Evolutionary conservation across 2,329 filamentous ascomycete genomes (phyloP), one percentile per base, ranked within the genome.

Genomic region (Metarhizium humberi): DNA sequence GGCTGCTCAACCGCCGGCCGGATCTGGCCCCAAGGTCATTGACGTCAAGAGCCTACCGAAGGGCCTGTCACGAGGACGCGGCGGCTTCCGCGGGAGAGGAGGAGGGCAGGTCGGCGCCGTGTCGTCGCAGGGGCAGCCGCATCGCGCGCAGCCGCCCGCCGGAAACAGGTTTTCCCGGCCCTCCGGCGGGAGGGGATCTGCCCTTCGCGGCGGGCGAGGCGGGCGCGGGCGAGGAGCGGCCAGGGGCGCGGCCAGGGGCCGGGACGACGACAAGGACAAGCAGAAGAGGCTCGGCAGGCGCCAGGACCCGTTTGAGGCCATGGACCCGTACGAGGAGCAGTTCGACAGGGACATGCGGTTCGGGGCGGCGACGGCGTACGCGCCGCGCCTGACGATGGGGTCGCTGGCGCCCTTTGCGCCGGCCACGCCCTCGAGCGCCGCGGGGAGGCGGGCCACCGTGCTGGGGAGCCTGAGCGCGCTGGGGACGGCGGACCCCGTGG

Each of bases 1-100:
- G 6, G 43, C 46, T 30, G 42, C 42, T 3, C 42, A 18, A 20
- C 34, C 45, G 36, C 56, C 52, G 6, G 50, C 59, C 32, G 30
- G 56, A 16, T 60, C 61, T 14, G 58, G 59, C 40, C 66, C 69
- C 29, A 72, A 68, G 56, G 63, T 76, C 16, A 65, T 77, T 50
- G 71, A 73, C 55, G 61, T 76, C 54, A 67, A 64, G 55, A 73
- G 63, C 55, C 62, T 75, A 13, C 72, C 70, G 6, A 58, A 65
- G 40, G 67, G 69, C 20, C 34, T 55, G 25, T 51, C 63, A 18
- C 60, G 66, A 20, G 62, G 64, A 20, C 60, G 63, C 47, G 66
- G 64, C n/a, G 63, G 63, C 13, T 56, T 63, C 16, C 56, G 60
- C 13, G 62, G 62, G 4, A 57, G 63, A 36, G 38, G 25, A 25